A percentile compares a stretch with the other conserved stretches of the same genome.
Conservation (phyloP, 352 stramenopile species). For the Globisporangium nagaii region DNA sequence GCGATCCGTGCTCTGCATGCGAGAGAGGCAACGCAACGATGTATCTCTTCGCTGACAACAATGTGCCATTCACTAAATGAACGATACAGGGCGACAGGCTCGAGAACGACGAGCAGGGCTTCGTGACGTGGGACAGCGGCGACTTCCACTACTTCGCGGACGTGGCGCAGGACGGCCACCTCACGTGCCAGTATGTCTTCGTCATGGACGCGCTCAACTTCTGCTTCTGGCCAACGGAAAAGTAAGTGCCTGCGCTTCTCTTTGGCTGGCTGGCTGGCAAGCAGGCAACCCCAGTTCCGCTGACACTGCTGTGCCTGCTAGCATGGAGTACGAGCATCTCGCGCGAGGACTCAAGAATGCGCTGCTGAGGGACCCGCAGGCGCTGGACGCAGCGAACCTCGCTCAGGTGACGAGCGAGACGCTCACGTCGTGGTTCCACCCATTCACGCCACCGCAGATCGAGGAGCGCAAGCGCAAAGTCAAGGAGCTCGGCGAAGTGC, state of each 20-base stretch:
- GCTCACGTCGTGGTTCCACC: conserved; percentile 57
- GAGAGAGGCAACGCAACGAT: too few relatives aligned
- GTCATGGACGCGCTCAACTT: conserved; percentile 89
- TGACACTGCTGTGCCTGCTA: conserved; percentile 20
- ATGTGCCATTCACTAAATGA: too few relatives aligned
- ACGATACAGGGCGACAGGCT: conserved; percentile 27
- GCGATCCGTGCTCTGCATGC: neutral
- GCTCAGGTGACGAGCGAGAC: conserved; percentile 30
- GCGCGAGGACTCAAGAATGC: conserved; percentile 67
- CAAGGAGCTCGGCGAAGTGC: conserved; percentile 44
- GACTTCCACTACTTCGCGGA: conserved; percentile 85
- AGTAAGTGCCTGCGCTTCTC: conserved; percentile 21
- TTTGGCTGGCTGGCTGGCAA: too few relatives aligned
- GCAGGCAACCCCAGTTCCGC: too few relatives aligned
- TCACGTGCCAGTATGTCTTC: conserved; percentile 87
- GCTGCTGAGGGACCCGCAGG: conserved; percentile 44
- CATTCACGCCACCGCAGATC: conserved; percentile 50
- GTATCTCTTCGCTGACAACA: too few relatives aligned
- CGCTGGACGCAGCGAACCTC: conserved; percentile 55
- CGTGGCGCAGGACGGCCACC: conserved; percentile 43
- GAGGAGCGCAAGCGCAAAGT: conserved; percentile 62
- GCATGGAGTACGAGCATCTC: conserved; percentile 87
- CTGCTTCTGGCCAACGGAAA: conserved; percentile 85
- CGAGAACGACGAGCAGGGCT: conserved; percentile 26
- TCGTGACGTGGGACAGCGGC: conserved; percentile 69